phyloP scores from a whole-genome alignment of 2,329 filamentous ascomycete species.

The Decorospora gaudefroyi region DNA sequence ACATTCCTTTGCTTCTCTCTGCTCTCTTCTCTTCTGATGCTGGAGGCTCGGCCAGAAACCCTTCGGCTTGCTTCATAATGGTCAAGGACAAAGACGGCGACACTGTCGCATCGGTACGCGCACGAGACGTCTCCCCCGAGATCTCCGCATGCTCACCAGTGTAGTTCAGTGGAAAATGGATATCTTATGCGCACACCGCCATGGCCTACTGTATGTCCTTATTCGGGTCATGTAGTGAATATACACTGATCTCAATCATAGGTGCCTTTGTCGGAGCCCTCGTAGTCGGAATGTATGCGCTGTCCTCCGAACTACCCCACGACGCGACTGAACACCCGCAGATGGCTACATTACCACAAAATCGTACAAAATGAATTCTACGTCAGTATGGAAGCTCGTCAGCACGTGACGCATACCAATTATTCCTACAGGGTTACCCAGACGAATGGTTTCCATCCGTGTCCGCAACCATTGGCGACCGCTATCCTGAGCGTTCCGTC shows the following conservation, averaged over 20 bases:
- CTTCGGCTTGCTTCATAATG: conserved; percentile 50
- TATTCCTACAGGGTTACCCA: conserved; percentile 56
- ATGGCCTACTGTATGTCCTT: conserved; percentile 70
- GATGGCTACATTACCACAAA: conserved; percentile 87
- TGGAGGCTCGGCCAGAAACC: conserved; percentile 12
- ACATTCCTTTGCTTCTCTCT: conserved; percentile 39
- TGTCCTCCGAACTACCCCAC: conserved; percentile 7
- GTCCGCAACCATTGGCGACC: conserved; percentile 94
- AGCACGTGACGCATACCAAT: conserved; percentile 14
- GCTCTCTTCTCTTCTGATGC: conserved; percentile 27
- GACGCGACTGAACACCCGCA: conserved; percentile 37
- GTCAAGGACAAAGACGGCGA: conserved; percentile 66
- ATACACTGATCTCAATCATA: conserved; percentile 43
- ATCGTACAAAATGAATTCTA: conserved; percentile 98
- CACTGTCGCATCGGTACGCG: conserved; percentile 61
- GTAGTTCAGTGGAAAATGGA: conserved; percentile 82
- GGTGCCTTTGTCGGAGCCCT: conserved; percentile 87
- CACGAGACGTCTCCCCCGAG: conserved; percentile 31
- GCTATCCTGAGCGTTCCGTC: conserved; percentile 93
- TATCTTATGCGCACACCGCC: conserved; percentile 84
- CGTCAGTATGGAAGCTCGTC: conserved; percentile 49
- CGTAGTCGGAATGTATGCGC: conserved; percentile 66
- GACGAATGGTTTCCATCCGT: conserved; percentile 97
- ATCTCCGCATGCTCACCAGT: conserved; percentile 38
- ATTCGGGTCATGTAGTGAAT: background rate